A percentile compares a stretch with the other conserved stretches of the same genome.
These are phyloP conservation scores for Xylariaceae sp. DNA, from an alignment of 2,329 filamentous ascomycete genomes.

Conservation along the genomic window DNA sequence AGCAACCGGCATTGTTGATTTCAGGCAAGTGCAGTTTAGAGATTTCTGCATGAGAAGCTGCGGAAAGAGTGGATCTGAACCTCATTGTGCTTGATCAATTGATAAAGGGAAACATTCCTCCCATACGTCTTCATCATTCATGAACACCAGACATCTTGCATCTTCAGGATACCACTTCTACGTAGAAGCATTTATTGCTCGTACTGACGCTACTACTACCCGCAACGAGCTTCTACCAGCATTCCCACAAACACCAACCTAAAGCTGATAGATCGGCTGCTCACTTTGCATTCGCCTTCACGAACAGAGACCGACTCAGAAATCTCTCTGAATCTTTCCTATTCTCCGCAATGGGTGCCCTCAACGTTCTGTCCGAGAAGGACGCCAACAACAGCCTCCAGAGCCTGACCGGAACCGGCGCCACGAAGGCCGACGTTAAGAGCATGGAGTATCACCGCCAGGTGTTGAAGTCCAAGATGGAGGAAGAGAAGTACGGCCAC, in stretches of 20 bases:
- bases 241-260: constrained; percentile 6
- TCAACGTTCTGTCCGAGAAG: constrained; percentile 67
- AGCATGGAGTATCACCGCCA: constrained; percentile 81
- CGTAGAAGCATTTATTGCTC: not conserved
- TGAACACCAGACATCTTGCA: not conserved
- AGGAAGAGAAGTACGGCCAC: constrained; percentile 62
- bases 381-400: constrained; percentile 63
- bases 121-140: constrained; percentile 42
- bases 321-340: not conserved
- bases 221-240: constrained; percentile 14
- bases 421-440: constrained; percentile 58
- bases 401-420: constrained; percentile 36
- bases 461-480: constrained; percentile 74
- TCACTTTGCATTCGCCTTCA: not conserved
- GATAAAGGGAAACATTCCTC: constrained; percentile 21
- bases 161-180: not conserved
- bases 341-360: constrained; percentile 54
- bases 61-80: constrained; percentile 12
- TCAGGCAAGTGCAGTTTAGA: constrained; percentile 12
- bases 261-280: not conserved
- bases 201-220: not conserved
- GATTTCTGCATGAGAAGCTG: constrained; percentile 22
- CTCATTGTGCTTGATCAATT: not conserved
- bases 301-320: not conserved
- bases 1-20: constrained; percentile 32